These are phyloP conservation scores for Zymoseptoria pseudotritici DNA, from an alignment of 2,329 filamentous ascomycete genomes.

Conservation along the genomic window DNA sequence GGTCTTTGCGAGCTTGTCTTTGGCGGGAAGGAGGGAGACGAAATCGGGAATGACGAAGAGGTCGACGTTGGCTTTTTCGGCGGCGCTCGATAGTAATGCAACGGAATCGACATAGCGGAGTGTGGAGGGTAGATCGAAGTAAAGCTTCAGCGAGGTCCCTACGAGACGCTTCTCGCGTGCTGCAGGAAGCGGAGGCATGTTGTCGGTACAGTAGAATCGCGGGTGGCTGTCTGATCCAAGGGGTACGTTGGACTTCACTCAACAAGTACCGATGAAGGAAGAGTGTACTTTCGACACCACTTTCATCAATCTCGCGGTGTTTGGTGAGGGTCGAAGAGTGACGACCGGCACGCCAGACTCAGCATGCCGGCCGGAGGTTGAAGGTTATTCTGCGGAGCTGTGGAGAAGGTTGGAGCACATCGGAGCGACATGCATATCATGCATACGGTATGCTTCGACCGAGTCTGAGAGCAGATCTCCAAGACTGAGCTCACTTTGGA, in stretches of 20 bases:
- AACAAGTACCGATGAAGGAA: background rate
- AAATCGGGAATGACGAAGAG: constrained; percentile 76
- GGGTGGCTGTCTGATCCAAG: background rate
- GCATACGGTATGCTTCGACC: background rate
- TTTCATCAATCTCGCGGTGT: background rate
- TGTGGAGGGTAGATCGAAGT: constrained; percentile 63
- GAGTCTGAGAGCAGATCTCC: background rate
- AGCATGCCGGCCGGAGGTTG: background rate
- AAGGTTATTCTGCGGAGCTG: background rate
- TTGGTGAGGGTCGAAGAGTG: background rate
- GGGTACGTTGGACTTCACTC: background rate
- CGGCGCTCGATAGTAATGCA: constrained; percentile 43
- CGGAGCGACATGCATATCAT: background rate
- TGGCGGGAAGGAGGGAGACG: constrained; percentile 53
- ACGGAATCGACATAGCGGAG: constrained; percentile 40
- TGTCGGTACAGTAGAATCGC: constrained; percentile 3
- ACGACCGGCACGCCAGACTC: background rate
- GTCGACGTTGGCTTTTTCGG: constrained; percentile 51
- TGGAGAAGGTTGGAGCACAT: constrained; percentile 5
- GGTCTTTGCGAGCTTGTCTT: constrained; percentile 39
- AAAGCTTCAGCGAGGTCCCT: constrained; percentile 72
- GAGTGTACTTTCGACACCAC: background rate
- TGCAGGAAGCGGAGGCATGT: constrained; percentile 27
- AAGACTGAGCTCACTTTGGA: background rate
- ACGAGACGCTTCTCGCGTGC: constrained; percentile 53